phyloP scores from a whole-genome alignment of 2,329 filamentous ascomycete genomes.

The Byssothecium circinans region DNA sequence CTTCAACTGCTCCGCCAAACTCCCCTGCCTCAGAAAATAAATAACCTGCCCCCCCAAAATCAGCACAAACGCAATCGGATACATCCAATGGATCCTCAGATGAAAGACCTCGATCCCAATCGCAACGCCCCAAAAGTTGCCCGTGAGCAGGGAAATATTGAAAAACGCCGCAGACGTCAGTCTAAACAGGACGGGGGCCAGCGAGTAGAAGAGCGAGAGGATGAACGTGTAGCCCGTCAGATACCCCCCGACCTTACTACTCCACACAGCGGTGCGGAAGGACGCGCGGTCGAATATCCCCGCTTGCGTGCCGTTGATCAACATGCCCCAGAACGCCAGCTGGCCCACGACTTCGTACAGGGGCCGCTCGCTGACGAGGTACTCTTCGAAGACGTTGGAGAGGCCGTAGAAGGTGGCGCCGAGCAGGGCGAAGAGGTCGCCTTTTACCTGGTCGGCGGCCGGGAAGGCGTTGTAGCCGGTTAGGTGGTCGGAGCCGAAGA shows the following conservation, averaged over 20 bases:
- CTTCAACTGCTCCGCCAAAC: constrained; percentile 86
- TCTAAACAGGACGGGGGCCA: constrained; percentile 84
- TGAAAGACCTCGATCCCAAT: constrained; percentile 88
- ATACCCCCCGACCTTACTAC: constrained; percentile 69
- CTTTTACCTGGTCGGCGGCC: constrained; percentile 75
- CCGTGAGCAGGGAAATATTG: constrained; percentile 91
- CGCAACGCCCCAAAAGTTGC: constrained; percentile 95
- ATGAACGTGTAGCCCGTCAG: constrained; percentile 86
- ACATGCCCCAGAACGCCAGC: constrained; percentile 81
- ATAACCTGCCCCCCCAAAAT: constrained; percentile 84
- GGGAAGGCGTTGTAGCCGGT: constrained; percentile 71
- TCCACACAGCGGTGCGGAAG: constrained; percentile 58
- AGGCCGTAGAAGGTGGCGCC: constrained; percentile 91
- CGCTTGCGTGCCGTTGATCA: constrained; percentile 89
- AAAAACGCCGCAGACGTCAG: constrained; percentile 92
- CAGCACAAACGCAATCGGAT: constrained; percentile 91
- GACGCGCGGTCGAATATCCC: constrained; percentile 84
- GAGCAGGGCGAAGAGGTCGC: constrained; percentile 86
- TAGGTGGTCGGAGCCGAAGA: constrained; percentile 86
- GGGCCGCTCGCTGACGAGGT: constrained; percentile 81
- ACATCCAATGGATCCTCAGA: constrained; percentile 80
- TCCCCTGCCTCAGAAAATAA: constrained; percentile 83
- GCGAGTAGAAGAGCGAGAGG: constrained; percentile 81
- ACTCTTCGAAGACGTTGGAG: constrained; percentile 91
- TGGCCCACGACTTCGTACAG: constrained; percentile 93